phyloP scores from a whole-genome alignment of 306 rosid genomes.

The Acacia confusa region DNA sequence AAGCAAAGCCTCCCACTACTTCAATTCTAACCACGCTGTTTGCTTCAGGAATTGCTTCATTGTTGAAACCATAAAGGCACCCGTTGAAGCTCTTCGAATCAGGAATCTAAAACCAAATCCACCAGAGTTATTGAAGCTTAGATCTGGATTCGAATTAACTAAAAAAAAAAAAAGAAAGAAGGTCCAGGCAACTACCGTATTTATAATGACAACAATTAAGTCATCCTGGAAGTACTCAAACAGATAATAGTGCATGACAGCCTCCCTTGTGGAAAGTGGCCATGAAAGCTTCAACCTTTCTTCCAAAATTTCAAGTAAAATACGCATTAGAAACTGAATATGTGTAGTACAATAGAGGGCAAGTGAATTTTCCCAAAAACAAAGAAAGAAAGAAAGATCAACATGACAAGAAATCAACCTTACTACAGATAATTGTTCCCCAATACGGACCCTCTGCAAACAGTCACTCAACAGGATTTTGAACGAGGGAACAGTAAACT shows the following conservation, averaged over 20 bases:
- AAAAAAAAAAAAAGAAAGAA: not conserved
- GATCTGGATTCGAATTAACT: conserved; percentile 8
- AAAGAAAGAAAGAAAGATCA: not conserved
- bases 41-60: conserved; percentile 61
- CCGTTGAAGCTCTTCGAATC: conserved; percentile 44
- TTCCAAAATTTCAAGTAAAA: conserved; percentile 59
- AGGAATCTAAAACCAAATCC: conserved; percentile 54
- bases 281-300: conserved; percentile 93
- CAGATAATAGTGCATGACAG: conserved; percentile 67
- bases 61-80: conserved; percentile 49
- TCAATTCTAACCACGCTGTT: conserved; percentile 74
- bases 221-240: conserved; percentile 91
- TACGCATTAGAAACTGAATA: conserved; percentile 41
- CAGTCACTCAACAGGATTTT: conserved; percentile 59
- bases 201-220: conserved; percentile 68
- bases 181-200: conserved; percentile 57
- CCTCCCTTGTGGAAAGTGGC: conserved; percentile 95
- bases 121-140: conserved; percentile 28
- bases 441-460: conserved; percentile 65
- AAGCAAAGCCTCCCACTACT: conserved; percentile 86
- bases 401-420: conserved; percentile 58
- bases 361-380: not conserved
- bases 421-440: conserved; percentile 77
- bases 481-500: conserved; percentile 67
- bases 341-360: conserved; percentile 1